Conservation (phyloP, 108 stramenopile genomes). For the Cyclostephanos tholiformis region DNA sequence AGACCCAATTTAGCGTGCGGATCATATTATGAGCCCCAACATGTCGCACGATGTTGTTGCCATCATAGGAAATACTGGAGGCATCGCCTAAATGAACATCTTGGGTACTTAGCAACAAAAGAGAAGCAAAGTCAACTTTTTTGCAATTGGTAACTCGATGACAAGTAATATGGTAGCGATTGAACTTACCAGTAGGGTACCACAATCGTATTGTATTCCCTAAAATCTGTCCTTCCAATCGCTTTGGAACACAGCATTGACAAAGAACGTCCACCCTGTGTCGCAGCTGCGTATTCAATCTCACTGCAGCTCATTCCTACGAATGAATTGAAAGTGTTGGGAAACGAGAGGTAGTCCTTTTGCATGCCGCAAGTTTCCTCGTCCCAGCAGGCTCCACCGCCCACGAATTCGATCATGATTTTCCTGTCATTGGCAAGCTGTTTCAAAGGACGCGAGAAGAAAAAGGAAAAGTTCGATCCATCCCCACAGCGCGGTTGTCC, state of each 20-base stretch:
- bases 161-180: neutral
- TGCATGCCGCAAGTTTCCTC: conserved; percentile 48
- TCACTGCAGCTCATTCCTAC: conserved; percentile 53
- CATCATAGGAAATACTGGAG: conserved; percentile 21
- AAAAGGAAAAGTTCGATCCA: conserved; percentile 59
- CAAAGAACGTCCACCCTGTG: conserved; percentile 13
- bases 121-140: neutral
- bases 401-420: conserved; percentile 58
- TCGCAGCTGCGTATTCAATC: conserved; percentile 27
- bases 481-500: conserved; percentile 61
- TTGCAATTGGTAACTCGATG: neutral
- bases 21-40: conserved; percentile 17
- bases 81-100: conserved; percentile 55
- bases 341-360: conserved; percentile 33
- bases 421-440: conserved; percentile 29
- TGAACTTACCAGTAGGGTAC: conserved; percentile 49
- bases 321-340: conserved; percentile 26
- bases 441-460: conserved; percentile 45
- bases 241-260: conserved; percentile 48
- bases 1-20: conserved; percentile 7
- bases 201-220: conserved; percentile 54
- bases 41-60: conserved; percentile 20
- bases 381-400: conserved; percentile 70
- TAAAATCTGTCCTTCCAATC: conserved; percentile 43
- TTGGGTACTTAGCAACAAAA: conserved; percentile 36